These are phyloP conservation scores for Pneumocystis jirovecii DNA, from an alignment of 1,139 yeast genomes.

Conservation along the genomic window DNA sequence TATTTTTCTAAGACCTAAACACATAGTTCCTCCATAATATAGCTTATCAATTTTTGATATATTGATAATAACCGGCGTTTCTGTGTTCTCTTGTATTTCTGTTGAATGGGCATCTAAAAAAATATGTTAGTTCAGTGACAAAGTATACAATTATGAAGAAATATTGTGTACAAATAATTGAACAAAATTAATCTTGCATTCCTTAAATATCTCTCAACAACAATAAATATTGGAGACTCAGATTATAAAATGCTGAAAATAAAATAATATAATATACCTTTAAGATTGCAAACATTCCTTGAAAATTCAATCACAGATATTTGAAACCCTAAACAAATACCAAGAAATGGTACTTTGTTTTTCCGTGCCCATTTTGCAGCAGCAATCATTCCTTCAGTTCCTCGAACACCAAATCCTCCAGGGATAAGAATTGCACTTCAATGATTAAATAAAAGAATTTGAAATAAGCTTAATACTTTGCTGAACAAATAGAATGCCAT, in stretches of 20 bases:
- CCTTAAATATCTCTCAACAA: not conserved
- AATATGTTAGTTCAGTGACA: conserved; percentile 4
- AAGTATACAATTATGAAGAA: not conserved
- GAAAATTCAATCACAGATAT: conserved; percentile 91
- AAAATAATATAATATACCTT: conserved; percentile 16
- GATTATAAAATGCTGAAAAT: not conserved
- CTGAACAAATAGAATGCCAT: conserved; percentile 86
- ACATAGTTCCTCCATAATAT: conserved; percentile 97
- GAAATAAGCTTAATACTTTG: conserved; percentile 32
- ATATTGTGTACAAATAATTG: not conserved
- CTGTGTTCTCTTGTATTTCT: conserved; percentile 57
- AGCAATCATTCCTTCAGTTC: conserved; percentile 94
- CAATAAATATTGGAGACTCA: not conserved
- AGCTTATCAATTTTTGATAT: conserved; percentile 98
- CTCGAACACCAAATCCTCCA: conserved; percentile 95
- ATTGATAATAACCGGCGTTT: conserved; percentile 75
- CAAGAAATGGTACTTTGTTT: conserved; percentile 82
- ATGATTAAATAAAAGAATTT: not conserved
- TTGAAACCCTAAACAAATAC: conserved; percentile 96
- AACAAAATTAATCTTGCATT: not conserved
- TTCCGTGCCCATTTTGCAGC: conserved; percentile 98
- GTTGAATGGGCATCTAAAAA: conserved; percentile 51
- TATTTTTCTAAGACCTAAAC: conserved; percentile 87
- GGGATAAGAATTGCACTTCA: conserved; percentile 75
- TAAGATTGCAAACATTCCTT: conserved; percentile 59